Conservation (phyloP, 257 asterid species). For the Marsdenia floribunda region DNA sequence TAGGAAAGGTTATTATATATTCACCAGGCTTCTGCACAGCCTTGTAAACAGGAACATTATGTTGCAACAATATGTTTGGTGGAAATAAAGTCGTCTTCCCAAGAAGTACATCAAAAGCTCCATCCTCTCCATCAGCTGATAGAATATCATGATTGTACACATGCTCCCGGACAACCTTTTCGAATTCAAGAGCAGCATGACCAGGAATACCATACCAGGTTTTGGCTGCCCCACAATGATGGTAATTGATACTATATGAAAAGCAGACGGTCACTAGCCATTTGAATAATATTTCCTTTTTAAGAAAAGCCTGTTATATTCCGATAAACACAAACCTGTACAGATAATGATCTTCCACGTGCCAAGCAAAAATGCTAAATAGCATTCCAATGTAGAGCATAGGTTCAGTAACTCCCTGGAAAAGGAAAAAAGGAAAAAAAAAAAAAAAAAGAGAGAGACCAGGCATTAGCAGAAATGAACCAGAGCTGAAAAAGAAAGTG, state of each 20-base stretch:
- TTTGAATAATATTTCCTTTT: background rate
- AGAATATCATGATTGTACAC: constrained; percentile 70
- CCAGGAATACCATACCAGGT: constrained; percentile 99
- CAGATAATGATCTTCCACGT: constrained; percentile 96
- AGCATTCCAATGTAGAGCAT: constrained; percentile 98
- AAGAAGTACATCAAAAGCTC: constrained; percentile 90
- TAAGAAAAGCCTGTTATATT: constrained; percentile 1
- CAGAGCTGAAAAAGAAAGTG: background rate
- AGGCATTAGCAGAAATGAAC: constrained; percentile 16
- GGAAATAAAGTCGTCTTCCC: constrained; percentile 97
- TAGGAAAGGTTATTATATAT: constrained; percentile 79
- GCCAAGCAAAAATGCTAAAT: constrained; percentile 99
- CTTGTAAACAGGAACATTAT: constrained; percentile 79
- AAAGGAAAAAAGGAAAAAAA: constrained; percentile 7
- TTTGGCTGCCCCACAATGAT: constrained; percentile 97
- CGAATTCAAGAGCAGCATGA: constrained; percentile 80
- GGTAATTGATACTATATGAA: constrained; percentile 76
- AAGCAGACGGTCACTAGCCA: constrained; percentile 1
- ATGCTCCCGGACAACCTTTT: constrained; percentile 72
- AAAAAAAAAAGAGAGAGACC: background rate
- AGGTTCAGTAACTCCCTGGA: constrained; percentile 98
- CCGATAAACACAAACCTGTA: constrained; percentile 50
- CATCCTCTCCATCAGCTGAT: constrained; percentile 85
- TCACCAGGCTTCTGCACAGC: constrained; percentile 98
- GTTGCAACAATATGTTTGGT: constrained; percentile 72